Evolutionary conservation across 108 stramenopile species (phyloP).

Genomic region (Cylindrotheca closterium): DNA sequence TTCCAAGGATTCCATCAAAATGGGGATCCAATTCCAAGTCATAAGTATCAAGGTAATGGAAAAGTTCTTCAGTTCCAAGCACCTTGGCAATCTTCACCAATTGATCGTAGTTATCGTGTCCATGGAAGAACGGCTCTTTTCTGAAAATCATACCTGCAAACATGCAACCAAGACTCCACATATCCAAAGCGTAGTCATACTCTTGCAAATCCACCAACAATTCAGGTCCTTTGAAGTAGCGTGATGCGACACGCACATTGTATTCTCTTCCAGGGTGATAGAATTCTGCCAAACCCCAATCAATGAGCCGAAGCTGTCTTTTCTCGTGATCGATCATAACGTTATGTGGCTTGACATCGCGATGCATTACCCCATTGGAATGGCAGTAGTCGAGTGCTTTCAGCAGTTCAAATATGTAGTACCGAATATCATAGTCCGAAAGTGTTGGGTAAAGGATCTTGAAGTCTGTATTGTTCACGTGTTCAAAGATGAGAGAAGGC

Average conservation of each 20-base stretch:
- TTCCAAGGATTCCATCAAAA: conserved; percentile 95
- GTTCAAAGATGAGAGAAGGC: conserved; percentile 97
- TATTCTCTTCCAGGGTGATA: conserved; percentile 99
- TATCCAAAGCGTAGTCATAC: conserved; percentile 99
- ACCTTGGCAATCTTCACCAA: conserved; percentile 98
- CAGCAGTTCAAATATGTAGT: conserved; percentile 98
- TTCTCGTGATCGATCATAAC: conserved; percentile 99
- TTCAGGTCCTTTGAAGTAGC: conserved; percentile 99
- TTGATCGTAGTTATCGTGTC: conserved; percentile 99
- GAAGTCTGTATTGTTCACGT: conserved; percentile 99
- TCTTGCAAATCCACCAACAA: conserved; percentile 99
- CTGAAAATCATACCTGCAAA: conserved; percentile 99
- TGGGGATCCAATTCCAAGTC: conserved; percentile 96
- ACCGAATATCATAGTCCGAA: conserved; percentile 97
- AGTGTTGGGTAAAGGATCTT: conserved; percentile 99
- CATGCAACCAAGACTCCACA: conserved; percentile 99
- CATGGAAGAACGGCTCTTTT: conserved; percentile 99
- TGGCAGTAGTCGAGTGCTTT: conserved; percentile 99
- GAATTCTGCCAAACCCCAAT: conserved; percentile 99
- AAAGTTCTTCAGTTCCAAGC: conserved; percentile 96
- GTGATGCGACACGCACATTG: conserved; percentile 99
- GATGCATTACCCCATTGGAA: conserved; percentile 99
- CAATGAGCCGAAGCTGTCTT: conserved; percentile 96
- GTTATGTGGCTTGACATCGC: conserved; percentile 99
- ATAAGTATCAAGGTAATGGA: conserved; percentile 95